Base-by-base conservation (phyloP, 2,329 filamentous ascomycete species). In the Xylariaceae sp. region DNA sequence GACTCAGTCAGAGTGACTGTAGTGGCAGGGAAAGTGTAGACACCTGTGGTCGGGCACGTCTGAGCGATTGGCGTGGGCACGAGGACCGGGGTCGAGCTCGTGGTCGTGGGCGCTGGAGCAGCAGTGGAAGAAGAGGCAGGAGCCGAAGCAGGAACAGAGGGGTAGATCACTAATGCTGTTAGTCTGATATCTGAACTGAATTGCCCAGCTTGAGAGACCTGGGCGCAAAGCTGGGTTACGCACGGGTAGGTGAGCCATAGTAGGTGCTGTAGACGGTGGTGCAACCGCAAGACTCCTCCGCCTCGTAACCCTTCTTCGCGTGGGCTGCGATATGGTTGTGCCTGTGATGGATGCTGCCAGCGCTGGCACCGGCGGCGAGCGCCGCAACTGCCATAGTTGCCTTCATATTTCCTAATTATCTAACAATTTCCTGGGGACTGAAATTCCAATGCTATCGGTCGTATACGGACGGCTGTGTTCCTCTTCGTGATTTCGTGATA, bases 11-110 rank as follows among this genome's bases (percentile, higher is more conserved):
- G 75, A 57, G 83, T 86, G 61, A 89, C 68, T 58, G 88, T 92
- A 63, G 81, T 88, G 55, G 87, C 86, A 63, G 86, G 85, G 79
- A 90, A 84, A 62, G 88, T 91, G 78, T 91, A 92, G 58, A 81
- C 82, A 72, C 88, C 88, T 26, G 88, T 83, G 39, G 84, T 86
- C 48, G 83, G 75, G 79, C 80, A 87, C 44, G 75, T 74, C 73
- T 79, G 74, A 44, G 76, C 70, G 61, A 78, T 70, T 16, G 80
- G 79, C 18, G 81, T 84, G 37, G 81, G 81, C 40, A 83, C 73
- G 21, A 75, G 71, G 44, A 75, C 73, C 52, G 79, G 72, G 55
- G 75, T 72, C 26, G 75, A 72, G 57, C 72, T 70, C 24, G 64
- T 60, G 15, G 66, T 62, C 33, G 55, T 57, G 45, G 62, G 53